Conservation (phyloP, 139 green algal genomes). For the Tetraselmis chui region DNA sequence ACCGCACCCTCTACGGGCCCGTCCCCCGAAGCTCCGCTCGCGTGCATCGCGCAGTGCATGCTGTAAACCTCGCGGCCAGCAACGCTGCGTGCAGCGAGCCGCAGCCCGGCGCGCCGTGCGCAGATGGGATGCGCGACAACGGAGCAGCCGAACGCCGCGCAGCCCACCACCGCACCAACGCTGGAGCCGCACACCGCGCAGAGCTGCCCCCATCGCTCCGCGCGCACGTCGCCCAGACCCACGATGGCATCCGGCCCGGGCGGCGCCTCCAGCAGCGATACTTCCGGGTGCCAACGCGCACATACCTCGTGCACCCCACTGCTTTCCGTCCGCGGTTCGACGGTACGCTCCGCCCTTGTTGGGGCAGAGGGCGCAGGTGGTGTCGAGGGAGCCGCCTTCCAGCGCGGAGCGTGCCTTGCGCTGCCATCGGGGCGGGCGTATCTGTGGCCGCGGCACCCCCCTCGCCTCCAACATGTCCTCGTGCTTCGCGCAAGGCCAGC, state of each 20-base stretch:
- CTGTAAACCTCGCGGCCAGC: conserved; percentile 29
- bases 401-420: conserved; percentile 21
- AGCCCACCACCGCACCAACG: conserved; percentile 21
- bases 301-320: conserved; percentile 74
- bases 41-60: conserved; percentile 65
- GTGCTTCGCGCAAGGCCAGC: conserved; percentile 73
- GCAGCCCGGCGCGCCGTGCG: conserved; percentile 50
- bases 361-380: conserved; percentile 72
- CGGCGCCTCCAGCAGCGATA: conserved; percentile 14
- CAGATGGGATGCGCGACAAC: conserved; percentile 76
- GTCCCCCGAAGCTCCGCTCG: conserved; percentile 6
- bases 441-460: conserved; percentile 41
- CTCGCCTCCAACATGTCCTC: conserved; percentile 43
- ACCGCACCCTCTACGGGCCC: neutral
- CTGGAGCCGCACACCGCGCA: conserved; percentile 32
- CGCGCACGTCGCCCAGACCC: conserved; percentile 28
- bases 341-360: conserved; percentile 78
- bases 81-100: neutral
- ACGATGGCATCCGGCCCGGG: conserved; percentile 27
- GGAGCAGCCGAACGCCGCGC: conserved; percentile 32
- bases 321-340: conserved; percentile 21
- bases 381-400: conserved; percentile 47
- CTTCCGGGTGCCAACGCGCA: conserved; percentile 53
- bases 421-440: conserved; percentile 64
- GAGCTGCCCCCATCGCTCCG: conserved; percentile 20